Evolutionary conservation across 2,329 filamentous ascomycete genomes (phyloP).

Genomic region (Cadophora luteo-olivacea): DNA sequence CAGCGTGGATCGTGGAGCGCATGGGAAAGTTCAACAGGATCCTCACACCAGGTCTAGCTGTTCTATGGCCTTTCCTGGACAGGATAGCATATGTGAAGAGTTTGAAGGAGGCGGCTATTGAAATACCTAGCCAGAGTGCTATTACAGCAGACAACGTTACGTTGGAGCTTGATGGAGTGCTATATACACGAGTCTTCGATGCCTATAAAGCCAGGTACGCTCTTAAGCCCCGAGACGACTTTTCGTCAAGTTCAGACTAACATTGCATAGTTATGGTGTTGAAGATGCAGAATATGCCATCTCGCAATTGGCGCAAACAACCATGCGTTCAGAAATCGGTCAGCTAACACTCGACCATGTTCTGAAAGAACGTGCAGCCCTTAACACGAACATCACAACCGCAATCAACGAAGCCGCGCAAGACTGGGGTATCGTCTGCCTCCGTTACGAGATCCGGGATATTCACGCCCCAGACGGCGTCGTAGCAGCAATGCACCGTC

Average conservation of each 20-base stretch:
- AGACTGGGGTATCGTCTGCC: slow-evolving; percentile 94
- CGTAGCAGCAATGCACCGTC: slow-evolving; percentile 96
- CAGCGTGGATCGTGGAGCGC: slow-evolving; percentile 98
- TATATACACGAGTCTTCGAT: slow-evolving; percentile 96
- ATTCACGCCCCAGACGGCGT: slow-evolving; percentile 95
- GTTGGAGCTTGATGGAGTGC: slow-evolving; percentile 90
- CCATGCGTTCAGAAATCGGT: slow-evolving; percentile 98
- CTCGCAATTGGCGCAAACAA: slow-evolving; percentile 95
- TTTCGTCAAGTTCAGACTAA: slow-evolving; percentile 4
- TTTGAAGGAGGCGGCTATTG: slow-evolving; percentile 92
- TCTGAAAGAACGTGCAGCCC: slow-evolving; percentile 91
- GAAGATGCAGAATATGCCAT: slow-evolving; percentile 99
- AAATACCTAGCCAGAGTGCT: slow-evolving; percentile 96
- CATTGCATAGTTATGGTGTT: slow-evolving; percentile 79
- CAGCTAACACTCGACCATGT: slow-evolving; percentile 97
- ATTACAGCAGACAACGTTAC: slow-evolving; percentile 99
- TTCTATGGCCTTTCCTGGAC: slow-evolving; percentile 90
- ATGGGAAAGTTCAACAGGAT: slow-evolving; percentile 98
- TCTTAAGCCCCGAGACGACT: background rate
- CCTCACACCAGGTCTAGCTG: slow-evolving; percentile 86
- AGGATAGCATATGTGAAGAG: slow-evolving; percentile 98
- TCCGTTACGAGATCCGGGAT: slow-evolving; percentile 97
- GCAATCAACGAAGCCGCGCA: slow-evolving; percentile 98
- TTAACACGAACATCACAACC: slow-evolving; percentile 98
- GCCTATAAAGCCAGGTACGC: slow-evolving; percentile 93